These are phyloP conservation scores for Stramenopiles sp. DNA, from an alignment of 352 stramenopile species.

Conservation along the genomic window DNA sequence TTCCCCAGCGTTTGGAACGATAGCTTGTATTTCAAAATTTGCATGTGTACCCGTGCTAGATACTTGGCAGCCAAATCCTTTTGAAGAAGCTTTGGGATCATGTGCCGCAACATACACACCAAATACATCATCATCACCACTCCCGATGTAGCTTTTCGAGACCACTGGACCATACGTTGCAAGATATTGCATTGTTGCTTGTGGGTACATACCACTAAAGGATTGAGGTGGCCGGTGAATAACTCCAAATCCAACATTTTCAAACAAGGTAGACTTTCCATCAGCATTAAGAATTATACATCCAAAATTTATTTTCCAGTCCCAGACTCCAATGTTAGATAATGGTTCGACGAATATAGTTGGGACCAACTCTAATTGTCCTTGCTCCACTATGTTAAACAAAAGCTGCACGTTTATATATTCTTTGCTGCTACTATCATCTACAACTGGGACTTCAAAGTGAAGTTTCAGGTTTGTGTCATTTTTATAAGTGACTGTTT, in stretches of 20 bases:
- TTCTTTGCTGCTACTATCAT: no score
- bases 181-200: background rate
- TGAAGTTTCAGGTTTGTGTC: background rate
- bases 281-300: background rate
- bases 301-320: background rate
- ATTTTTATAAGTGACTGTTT: background rate
- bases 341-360: background rate
- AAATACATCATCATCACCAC: background rate
- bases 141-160: no score
- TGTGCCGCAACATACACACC: background rate
- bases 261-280: background rate
- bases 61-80: background rate
- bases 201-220: background rate
- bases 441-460: background rate
- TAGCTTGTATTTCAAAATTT: background rate
- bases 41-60: background rate
- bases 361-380: background rate
- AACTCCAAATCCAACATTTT: background rate
- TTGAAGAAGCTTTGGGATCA: background rate
- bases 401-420: background rate
- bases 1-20: background rate
- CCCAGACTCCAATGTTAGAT: background rate
- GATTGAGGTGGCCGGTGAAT: background rate
- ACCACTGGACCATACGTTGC: background rate
- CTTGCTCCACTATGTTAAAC: background rate